These are phyloP conservation scores for Cutaneotrichosporon dermatis DNA, from an alignment of 1,284 basidiomycete species.

Conservation along the genomic window DNA sequence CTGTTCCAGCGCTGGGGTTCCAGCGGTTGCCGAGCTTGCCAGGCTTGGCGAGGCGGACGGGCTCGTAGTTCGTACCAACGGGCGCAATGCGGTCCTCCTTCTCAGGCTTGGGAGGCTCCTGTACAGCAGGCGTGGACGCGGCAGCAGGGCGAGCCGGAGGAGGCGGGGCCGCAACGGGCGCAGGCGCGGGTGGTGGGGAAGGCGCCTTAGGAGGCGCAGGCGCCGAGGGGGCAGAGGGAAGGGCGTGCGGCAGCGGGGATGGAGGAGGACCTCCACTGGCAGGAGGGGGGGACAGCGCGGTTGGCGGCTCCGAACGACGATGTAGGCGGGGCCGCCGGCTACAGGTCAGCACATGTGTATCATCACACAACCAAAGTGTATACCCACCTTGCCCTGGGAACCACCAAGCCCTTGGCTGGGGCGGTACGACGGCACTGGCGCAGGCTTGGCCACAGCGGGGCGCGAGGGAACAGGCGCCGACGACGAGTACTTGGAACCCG, in stretches of 20 bases:
- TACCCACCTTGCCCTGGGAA: constrained; percentile 38
- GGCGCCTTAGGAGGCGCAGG: constrained; percentile 46
- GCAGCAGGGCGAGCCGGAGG: constrained; percentile 18
- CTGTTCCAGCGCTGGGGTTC: constrained; percentile 50
- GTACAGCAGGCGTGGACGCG: constrained; percentile 30
- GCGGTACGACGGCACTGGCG: constrained; percentile 35
- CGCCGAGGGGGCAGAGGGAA: constrained; percentile 18
- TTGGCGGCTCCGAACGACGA: constrained; percentile 18
- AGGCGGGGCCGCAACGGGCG: constrained; percentile 15
- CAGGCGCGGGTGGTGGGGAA: constrained; percentile 16
- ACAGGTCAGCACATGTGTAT: not conserved
- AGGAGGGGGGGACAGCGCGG: constrained; percentile 4
- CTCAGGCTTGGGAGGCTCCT: constrained; percentile 58
- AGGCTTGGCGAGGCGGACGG: constrained; percentile 73
- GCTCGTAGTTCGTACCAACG: constrained; percentile 79
- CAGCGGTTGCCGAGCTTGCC: constrained; percentile 78
- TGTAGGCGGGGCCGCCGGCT: not conserved
- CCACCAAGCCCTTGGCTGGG: constrained; percentile 45
- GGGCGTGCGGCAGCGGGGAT: constrained; percentile 34
- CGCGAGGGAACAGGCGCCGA: constrained; percentile 27
- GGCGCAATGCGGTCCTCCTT: constrained; percentile 76
- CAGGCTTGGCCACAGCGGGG: constrained; percentile 20
- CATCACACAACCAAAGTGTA: not conserved
- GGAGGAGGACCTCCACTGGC: constrained; percentile 27
- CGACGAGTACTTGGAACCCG: constrained; percentile 75